These are phyloP conservation scores for Pelargonium cotyledonis DNA, from an alignment of 441 rosid species.

Conservation along the genomic window DNA sequence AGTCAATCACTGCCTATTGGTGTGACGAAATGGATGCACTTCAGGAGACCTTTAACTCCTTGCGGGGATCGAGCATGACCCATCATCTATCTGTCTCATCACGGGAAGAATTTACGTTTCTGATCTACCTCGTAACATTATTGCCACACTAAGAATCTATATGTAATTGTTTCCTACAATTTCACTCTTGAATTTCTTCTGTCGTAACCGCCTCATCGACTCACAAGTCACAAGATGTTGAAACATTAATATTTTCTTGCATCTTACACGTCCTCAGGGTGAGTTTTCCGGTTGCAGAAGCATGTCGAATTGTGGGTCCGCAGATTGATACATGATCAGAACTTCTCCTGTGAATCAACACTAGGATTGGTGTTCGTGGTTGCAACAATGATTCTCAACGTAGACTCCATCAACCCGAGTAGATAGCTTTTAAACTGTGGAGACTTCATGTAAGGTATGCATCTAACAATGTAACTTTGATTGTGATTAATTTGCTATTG, in stretches of 20 bases:
- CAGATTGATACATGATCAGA: constrained; percentile 53
- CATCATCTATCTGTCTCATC: constrained; percentile 77
- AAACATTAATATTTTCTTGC: background rate
- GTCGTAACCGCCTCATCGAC: no score
- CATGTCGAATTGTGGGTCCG: constrained; percentile 79
- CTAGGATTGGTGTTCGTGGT: constrained; percentile 83
- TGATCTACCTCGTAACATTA: no score
- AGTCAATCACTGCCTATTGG: constrained; percentile 83
- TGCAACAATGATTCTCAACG: constrained; percentile 75
- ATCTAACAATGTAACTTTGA: no score
- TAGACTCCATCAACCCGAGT: no score
- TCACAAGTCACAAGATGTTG: background rate
- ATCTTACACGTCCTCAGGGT: constrained; percentile 39
- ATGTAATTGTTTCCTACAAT: background rate
- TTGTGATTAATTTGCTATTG: no score
- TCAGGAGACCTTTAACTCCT: constrained; percentile 69
- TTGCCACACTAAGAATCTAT: no score
- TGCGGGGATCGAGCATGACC: constrained; percentile 91
- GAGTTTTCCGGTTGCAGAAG: constrained; percentile 79
- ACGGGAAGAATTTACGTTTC: constrained; percentile 44
- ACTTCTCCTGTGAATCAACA: constrained; percentile 71
- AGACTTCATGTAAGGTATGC: no score
- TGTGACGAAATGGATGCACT: constrained; percentile 87
- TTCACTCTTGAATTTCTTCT: background rate
- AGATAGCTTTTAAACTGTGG: no score